Evolutionary conservation across 2,329 filamentous ascomycete species (phyloP), one percentile per base, ranked within the genome.

Genomic region (Hypoxylon sp.): DNA sequence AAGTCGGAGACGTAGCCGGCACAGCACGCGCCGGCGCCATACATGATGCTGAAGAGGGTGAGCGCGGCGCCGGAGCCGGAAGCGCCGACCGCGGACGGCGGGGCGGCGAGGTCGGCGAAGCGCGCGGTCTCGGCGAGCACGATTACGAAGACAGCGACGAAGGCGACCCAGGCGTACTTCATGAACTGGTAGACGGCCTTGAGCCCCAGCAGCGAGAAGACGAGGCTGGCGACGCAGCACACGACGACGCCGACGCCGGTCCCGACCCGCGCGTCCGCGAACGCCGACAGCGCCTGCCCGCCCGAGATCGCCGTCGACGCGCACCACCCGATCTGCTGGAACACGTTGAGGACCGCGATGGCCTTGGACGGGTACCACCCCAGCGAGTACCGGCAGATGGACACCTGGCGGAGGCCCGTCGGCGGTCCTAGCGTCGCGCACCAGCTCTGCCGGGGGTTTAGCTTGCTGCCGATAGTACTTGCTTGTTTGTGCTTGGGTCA

Each of bases 161-260:
- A 75, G 35, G 74, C 58, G 13, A 82, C 69, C 74, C 81, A 83
- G 13, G 79, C 76, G 62, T 77, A 81, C 54, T 77, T 74, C 65
- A 82, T 78, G 58, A 80, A 83, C 4, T 74, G 63, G 61, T 83
- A 77, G 29, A 83, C 73, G 17, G 75, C 73, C 61, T 74, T 75
- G 64, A 82, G 77, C 0, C 83, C 82, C 43, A 80, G 76, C 65
- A 84, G 81, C 0, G 80, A 81, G 20, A 84, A 76, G 47, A 80
- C 52, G 33, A 84, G 75, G 9, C 78, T 77, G n/a, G 81, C 67
- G 7, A 84, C 67, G 5, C 76, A 77, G 21, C 81, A 75, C 40
- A 85, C 76, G 48, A 83, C 74, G 47, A 85, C 82, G 4, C 82
- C 81, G 6, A 82, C 74, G 13, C 78, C 75, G 1, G 78, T 73